Evolutionary conservation across 768 basidiomycete genomes (phyloP), one percentile per base, ranked within the genome.

Genomic region (Thelephora ganbajun): DNA sequence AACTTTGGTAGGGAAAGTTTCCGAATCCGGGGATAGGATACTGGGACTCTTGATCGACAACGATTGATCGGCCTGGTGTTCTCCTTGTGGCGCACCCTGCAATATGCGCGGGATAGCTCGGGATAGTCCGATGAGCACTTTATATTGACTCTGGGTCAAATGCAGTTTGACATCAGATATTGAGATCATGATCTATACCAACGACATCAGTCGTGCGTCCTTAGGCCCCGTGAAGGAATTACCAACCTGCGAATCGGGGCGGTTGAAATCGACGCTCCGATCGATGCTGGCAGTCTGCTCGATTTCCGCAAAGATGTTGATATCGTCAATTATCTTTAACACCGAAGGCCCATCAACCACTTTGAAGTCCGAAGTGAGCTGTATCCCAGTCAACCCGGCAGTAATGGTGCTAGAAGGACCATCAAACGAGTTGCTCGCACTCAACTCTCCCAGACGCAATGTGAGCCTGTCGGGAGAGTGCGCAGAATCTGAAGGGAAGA

Each of bases 291-390:
- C 69, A 5, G 66, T 71, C 62, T 94, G 89, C 20, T 76, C 62
- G 45, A 92, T 63, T 20, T 82, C 74, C 7, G 83, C 75, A 3
- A 65, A 66, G 50, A 97, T 71, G 50, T 83, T 71, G 43, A 96
- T 91, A 57, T 94, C 86, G 54, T 96, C 89, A 33, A 99, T 83
- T 55, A 99, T 89, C 63, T 88, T 91, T 49, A 98, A 70, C 1
- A 62, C 67, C 14, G 75, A 71, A 11, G 67, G 51, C 39, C 67
- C 72, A 12, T 70, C 69, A 35, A 70, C 64, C 53, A 73, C 65
- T 36, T 85, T 64, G 30, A 61, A 43, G 35, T 71, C 75, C 16
- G 92, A 93, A 12, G 82, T 71, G 23, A 98, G 72, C 55, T 86
- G 85, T 30, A 98, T 81, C 13, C 92, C 91, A 35, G 68, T 72